Evolutionary conservation across 164 flowering plant species (phyloP).

Genomic region (Piper longum): DNA sequence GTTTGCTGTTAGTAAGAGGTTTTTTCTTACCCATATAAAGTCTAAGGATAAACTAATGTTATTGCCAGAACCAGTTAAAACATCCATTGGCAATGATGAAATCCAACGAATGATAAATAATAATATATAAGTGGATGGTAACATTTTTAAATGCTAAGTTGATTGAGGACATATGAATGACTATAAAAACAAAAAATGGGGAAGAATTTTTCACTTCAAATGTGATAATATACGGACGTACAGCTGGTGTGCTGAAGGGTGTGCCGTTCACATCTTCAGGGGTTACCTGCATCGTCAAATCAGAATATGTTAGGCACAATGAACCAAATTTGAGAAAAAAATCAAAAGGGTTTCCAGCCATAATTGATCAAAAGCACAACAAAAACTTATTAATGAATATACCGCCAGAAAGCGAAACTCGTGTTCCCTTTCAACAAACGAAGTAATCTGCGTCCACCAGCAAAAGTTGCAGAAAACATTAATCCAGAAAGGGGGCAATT

Average conservation of each 20-base stretch:
- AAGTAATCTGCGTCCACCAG: conserved; percentile 40
- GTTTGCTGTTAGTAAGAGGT: background rate
- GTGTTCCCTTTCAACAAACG: conserved; percentile 70
- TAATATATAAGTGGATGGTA: no score
- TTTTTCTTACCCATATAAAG: no score
- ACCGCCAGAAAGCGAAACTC: conserved; percentile 92
- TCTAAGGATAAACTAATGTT: no score
- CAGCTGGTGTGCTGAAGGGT: conserved; percentile 42
- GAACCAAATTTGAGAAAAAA: background rate
- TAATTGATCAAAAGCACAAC: background rate
- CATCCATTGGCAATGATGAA: no score
- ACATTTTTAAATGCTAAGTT: no score
- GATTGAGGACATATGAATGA: no score
- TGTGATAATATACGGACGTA: conserved; percentile 13
- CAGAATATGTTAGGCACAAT: background rate
- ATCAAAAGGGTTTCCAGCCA: no score
- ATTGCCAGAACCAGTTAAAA: no score
- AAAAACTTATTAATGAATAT: conserved; percentile 16
- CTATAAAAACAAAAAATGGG: no score
- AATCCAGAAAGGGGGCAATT: background rate
- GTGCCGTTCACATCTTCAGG: conserved; percentile 62
- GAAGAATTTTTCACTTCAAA: background rate
- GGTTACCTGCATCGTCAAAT: conserved; percentile 31
- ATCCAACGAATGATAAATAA: no score
- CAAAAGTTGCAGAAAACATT: background rate